phyloP scores from a whole-genome alignment of 805 yeast species.

The Saccharomycopsis javanensis region DNA sequence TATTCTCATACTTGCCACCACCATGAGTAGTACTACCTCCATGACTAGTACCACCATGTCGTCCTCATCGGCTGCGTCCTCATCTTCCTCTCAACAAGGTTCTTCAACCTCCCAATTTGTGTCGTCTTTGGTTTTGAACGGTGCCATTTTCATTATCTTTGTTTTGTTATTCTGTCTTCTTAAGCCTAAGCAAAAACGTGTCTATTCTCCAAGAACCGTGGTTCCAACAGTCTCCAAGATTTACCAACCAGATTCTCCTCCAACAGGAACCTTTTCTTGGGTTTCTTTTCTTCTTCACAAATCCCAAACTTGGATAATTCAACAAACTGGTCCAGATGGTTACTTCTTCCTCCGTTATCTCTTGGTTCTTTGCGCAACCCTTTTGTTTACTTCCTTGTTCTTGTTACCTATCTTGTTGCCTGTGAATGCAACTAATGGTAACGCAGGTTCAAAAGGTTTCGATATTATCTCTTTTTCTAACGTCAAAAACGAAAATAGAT shows the following conservation, averaged over 20 bases:
- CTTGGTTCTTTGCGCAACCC: constrained; percentile 42
- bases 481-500: constrained; percentile 51
- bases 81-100: neutral
- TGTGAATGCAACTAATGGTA: constrained; percentile 64
- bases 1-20: too few species aligned
- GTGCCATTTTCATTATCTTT: constrained; percentile 50
- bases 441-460: constrained; percentile 40
- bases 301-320: constrained; percentile 55
- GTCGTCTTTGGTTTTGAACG: constrained; percentile 60
- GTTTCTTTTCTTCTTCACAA: constrained; percentile 37
- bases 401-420: constrained; percentile 66
- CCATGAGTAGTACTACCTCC: neutral
- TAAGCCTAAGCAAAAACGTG: constrained; percentile 54
- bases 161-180: constrained; percentile 49
- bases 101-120: constrained; percentile 74
- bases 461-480: constrained; percentile 57
- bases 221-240: constrained; percentile 30
- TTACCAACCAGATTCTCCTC: constrained; percentile 54
- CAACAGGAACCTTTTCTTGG: constrained; percentile 58
- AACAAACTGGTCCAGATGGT: constrained; percentile 68
- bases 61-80: neutral
- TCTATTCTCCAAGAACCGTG: constrained; percentile 73
- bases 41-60: neutral
- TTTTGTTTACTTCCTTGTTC: constrained; percentile 43
- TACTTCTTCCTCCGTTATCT: constrained; percentile 63